These are phyloP conservation scores for Cydonia oblonga DNA, from an alignment of 331 rosid species.

Conservation along the genomic window DNA sequence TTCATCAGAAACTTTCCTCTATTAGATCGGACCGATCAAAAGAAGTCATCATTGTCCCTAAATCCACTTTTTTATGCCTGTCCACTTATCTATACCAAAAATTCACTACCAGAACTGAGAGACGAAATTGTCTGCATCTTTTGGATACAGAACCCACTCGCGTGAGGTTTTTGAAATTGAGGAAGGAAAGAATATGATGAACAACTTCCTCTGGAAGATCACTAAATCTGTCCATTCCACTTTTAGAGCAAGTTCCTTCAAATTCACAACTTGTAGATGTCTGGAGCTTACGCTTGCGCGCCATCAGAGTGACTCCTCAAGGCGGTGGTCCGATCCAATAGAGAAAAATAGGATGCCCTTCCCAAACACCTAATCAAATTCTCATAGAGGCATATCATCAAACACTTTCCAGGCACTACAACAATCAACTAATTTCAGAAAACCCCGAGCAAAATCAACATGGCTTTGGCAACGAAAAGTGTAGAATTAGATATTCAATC, in stretches of 20 bases:
- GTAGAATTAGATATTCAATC: not conserved
- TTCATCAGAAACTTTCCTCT: too few species aligned
- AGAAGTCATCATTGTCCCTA: not conserved
- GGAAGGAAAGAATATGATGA: not conserved
- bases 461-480: not conserved
- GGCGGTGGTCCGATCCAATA: not conserved
- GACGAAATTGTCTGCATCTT: not conserved
- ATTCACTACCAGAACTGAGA: not conserved
- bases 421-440: not conserved
- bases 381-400: not conserved
- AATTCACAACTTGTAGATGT: not conserved
- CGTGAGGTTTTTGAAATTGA: not conserved
- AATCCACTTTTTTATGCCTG: too few species aligned
- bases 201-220: not conserved
- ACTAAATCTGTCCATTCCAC: not conserved
- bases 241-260: not conserved
- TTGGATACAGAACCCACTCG: not conserved
- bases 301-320: not conserved
- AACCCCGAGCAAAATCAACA: not conserved
- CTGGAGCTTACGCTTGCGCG: not conserved
- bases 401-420: not conserved
- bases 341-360: too few species aligned
- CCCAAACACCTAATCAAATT: not conserved
- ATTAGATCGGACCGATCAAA: not conserved
- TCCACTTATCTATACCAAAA: too few species aligned